Conservation (phyloP, 1,139 yeast genomes). For the Nadsonia commutata region DNA sequence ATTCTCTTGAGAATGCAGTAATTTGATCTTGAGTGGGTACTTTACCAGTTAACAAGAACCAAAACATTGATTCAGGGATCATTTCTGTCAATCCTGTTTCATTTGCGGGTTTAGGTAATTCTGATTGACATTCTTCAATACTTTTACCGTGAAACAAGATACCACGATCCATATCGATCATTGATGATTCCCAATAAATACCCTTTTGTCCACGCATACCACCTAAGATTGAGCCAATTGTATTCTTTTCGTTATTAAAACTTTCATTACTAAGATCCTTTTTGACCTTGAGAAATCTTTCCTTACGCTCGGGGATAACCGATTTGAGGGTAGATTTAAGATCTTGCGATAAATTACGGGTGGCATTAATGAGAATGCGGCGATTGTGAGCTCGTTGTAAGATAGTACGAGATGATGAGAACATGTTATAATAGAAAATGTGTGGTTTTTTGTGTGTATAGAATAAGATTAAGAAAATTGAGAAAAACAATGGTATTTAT, state of each 20-base stretch:
- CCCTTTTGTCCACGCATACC: constrained; percentile 43
- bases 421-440: too few relatives aligned
- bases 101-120: constrained; percentile 30
- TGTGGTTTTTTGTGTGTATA: too few relatives aligned
- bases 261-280: constrained; percentile 20
- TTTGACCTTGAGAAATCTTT: constrained; percentile 27
- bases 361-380: too few relatives aligned
- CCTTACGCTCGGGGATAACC: constrained; percentile 29
- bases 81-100: constrained; percentile 32
- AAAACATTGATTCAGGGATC: constrained; percentile 78
- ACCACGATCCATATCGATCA: constrained; percentile 37
- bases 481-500: too few relatives aligned
- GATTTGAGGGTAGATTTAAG: constrained; percentile 27
- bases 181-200: constrained; percentile 41
- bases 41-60: constrained; percentile 86
- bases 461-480: too few relatives aligned
- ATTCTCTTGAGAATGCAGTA: constrained; percentile 59
- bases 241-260: constrained; percentile 28
- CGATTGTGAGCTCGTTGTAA: too few relatives aligned
- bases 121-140: constrained; percentile 34
- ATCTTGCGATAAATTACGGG: too few relatives aligned
- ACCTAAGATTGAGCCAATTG: constrained; percentile 31
- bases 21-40: constrained; percentile 70
- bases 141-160: constrained; percentile 41
- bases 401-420: too few relatives aligned